Evolutionary conservation across 2,329 filamentous ascomycete species (phyloP), one percentile per base, ranked within the genome.

Genomic region (Cercospora sp.): DNA sequence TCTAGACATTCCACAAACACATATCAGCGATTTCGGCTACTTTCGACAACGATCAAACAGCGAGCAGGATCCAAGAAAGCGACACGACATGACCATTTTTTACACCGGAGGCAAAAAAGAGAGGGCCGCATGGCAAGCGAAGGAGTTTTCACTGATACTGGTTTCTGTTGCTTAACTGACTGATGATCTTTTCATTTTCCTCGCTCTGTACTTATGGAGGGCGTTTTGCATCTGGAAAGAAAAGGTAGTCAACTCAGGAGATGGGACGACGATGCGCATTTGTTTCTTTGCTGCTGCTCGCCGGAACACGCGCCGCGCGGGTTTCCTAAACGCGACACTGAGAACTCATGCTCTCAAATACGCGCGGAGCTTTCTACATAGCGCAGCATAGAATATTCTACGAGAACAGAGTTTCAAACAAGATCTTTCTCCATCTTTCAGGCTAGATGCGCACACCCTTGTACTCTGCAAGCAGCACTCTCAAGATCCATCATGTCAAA

Each of bases 51-150:
- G 55, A 59, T 10, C 55, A 37, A 59, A 55, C 49, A 37, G 55
- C 55, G 55, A 59, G 32, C 55, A 37, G 30, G 55, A 59, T 37
- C 8, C 18, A 59, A 55, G 49, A 30, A 51, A 55, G 49, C 49
- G 49, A 55, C 13, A 55, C 24, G 49, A 55, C 24, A 55, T 28
- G 49, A 55, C 24, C 24, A 34, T 59, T 59, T 59, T 59, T 59
- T 43, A 43, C 37, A 21, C 18, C 32, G 30, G 55, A 10, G 28
- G 32, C 13, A 16, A 59, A 34, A 37, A 21, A 18, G 18, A 32
- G 53, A 59, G 55, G 28, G 32, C n/a, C 55, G 55, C 55, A 59
- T 59, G 55, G 55, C 55, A 59, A 59, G 55, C 55, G 55, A 59
- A 28, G 32, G 55, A 32, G 49, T 55, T 55, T 26, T 30, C 21